These are phyloP conservation scores for Macrolepiota albuminosa DNA, from an alignment of 768 basidiomycete species.

Conservation along the genomic window DNA sequence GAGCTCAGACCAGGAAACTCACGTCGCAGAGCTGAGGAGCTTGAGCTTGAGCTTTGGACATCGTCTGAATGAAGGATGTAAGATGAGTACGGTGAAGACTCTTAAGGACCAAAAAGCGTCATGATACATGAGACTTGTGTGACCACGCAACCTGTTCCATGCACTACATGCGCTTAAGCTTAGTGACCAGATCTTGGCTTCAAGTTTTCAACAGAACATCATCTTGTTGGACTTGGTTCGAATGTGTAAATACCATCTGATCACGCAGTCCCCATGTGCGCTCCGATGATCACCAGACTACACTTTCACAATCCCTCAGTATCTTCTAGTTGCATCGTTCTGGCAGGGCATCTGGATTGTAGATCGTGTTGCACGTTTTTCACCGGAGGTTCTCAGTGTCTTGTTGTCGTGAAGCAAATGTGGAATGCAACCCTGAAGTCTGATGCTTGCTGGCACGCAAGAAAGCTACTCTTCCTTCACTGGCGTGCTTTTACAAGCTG, in stretches of 20 bases:
- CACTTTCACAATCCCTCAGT: neutral
- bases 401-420: neutral
- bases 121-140: neutral
- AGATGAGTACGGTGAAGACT: neutral
- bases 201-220: neutral
- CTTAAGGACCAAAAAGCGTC: neutral
- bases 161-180: neutral
- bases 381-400: neutral
- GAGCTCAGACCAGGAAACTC: conserved; percentile 7
- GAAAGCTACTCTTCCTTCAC: neutral
- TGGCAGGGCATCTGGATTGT: too few relatives aligned
- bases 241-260: neutral
- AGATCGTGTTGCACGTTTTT: neutral
- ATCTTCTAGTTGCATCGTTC: neutral
- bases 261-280: neutral
- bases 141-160: neutral
- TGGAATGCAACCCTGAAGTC: neutral
- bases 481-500: neutral
- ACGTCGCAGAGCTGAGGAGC: conserved; percentile 38
- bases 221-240: neutral
- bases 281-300: too few relatives aligned
- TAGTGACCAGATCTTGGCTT: neutral
- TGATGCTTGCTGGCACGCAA: neutral
- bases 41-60: conserved; percentile 3
- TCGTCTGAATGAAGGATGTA: neutral